Evolutionary conservation across 1,139 yeast species (phyloP).

Genomic region (Pichia sp.): DNA sequence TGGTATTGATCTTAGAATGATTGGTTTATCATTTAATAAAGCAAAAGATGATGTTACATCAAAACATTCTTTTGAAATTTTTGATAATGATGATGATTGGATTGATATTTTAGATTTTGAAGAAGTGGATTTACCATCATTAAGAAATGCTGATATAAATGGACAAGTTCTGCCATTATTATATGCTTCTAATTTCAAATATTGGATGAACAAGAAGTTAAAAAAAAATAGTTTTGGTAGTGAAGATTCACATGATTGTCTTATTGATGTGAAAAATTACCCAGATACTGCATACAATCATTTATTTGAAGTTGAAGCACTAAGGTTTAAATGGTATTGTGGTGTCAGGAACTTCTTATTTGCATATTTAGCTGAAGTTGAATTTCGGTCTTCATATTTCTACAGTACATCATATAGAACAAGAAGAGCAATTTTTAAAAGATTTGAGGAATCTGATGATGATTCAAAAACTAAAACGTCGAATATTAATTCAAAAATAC

Average conservation of each 20-base stretch:
- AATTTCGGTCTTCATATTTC: conserved; percentile 58
- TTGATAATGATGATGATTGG: conserved; percentile 46
- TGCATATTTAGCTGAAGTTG: conserved; percentile 57
- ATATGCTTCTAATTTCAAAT: conserved; percentile 65
- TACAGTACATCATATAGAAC: conserved; percentile 22
- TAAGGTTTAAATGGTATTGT: conserved; percentile 78
- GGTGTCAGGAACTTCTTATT: conserved; percentile 55
- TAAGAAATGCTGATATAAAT: conserved; percentile 21
- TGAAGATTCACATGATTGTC: conserved; percentile 39
- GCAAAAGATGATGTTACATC: conserved; percentile 30
- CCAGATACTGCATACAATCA: conserved; percentile 43
- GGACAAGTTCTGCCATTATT: conserved; percentile 60
- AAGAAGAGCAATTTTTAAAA: conserved; percentile 5
- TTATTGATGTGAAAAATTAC: conserved; percentile 7
- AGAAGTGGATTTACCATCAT: conserved; percentile 54
- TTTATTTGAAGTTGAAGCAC: conserved; percentile 66
- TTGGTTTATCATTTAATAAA: conserved; percentile 49
- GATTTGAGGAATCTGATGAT: background rate
- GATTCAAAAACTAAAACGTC: background rate
- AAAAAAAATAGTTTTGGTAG: conserved; percentile 17
- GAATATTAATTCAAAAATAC: background rate
- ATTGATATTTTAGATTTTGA: conserved; percentile 71
- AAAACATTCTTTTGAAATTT: conserved; percentile 15
- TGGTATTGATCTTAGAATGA: conserved; percentile 66
- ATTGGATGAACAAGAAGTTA: conserved; percentile 39